phyloP scores from a whole-genome alignment of 2,329 filamentous ascomycete genomes.

The Penicillium psychrosexuale region DNA sequence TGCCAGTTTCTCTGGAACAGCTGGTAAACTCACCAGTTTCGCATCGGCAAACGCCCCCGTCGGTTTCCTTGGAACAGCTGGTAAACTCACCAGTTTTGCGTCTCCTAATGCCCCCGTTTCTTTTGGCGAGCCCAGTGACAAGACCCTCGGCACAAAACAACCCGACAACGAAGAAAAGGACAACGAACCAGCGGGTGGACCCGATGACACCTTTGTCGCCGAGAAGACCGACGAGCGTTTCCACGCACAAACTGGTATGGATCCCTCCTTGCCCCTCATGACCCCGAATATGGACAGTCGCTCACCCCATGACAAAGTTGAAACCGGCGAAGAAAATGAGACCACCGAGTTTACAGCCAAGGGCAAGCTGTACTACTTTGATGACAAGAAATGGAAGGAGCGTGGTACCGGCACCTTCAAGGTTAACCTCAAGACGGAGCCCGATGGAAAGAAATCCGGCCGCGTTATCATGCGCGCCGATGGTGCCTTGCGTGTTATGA shows the following conservation, averaged over 20 bases:
- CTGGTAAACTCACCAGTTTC: constrained; percentile 62
- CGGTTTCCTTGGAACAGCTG: constrained; percentile 35
- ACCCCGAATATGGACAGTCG: background rate
- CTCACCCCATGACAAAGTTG: constrained; percentile 53
- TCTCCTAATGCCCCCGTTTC: constrained; percentile 53
- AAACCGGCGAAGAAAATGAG: constrained; percentile 86
- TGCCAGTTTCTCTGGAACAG: constrained; percentile 34
- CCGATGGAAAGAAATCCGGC: constrained; percentile 56
- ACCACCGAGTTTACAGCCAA: constrained; percentile 70
- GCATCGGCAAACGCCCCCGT: constrained; percentile 57
- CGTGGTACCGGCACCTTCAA: constrained; percentile 80
- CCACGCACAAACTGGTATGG: constrained; percentile 64
- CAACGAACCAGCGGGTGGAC: constrained; percentile 52
- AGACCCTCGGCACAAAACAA: constrained; percentile 73
- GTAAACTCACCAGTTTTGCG: constrained; percentile 66
- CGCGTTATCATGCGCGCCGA: constrained; percentile 90
- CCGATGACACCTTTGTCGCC: constrained; percentile 43
- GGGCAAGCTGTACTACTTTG: constrained; percentile 80
- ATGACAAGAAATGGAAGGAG: constrained; percentile 79
- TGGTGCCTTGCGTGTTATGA: constrained; percentile 77
- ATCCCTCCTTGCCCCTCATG: background rate
- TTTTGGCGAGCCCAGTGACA: constrained; percentile 44
- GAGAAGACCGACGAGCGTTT: constrained; percentile 51
- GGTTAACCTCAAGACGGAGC: constrained; percentile 66
- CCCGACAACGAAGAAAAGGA: constrained; percentile 46